Base-by-base conservation (phyloP, 2,329 filamentous ascomycete species). In the Alternaria alternata region DNA sequence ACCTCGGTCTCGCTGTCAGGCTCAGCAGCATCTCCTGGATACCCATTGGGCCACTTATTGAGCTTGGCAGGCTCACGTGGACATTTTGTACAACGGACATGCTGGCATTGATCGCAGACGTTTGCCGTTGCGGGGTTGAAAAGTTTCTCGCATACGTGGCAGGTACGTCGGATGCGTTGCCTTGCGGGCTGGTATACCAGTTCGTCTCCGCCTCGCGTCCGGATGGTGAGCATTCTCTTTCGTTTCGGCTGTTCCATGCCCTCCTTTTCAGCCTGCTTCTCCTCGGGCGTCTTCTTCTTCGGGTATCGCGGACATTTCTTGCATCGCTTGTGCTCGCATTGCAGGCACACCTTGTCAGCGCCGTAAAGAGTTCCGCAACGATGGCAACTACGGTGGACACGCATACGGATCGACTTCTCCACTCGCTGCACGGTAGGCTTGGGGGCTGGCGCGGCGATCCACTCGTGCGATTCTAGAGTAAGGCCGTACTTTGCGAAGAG, bases 311-410 rank as follows among this genome's bases (percentile, higher is more conserved):
- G 87, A 77, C 94, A 97, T 72, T 91, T 88, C 73, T 87, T 90
- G 86, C 94, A 97, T 67, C 92, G 88, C 47, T 83, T 83, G 80
- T 97, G 94, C 68, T 91, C 85, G 81, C 94, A 97, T 67, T 87
- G 87, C 65, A 85, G 79, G 79, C 94, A 97, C 61, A 90, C 84
- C 80, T 90, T 93, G 70, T 89, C 87, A 20, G 86, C 79, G 57
- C 90, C 89, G 76, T 94, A 96, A 24, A 86, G 86, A 14, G 89
- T 87, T 59, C 89, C 86, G 81, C 94, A 97, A 67, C 87, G 85
- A 79, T 97, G 94, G 79, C 94, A 97, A 64, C 86, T 89, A 67
- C 89, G 87, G 76, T 91, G 90, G 54, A 93, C 87, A 54, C 91
- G 88, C 86, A 94, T 91, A 59, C 90, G 88, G 66, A 93, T 91